These are phyloP conservation scores for Hanseniaspora clermontiae DNA, from an alignment of 805 yeast species.

Conservation along the genomic window DNA sequence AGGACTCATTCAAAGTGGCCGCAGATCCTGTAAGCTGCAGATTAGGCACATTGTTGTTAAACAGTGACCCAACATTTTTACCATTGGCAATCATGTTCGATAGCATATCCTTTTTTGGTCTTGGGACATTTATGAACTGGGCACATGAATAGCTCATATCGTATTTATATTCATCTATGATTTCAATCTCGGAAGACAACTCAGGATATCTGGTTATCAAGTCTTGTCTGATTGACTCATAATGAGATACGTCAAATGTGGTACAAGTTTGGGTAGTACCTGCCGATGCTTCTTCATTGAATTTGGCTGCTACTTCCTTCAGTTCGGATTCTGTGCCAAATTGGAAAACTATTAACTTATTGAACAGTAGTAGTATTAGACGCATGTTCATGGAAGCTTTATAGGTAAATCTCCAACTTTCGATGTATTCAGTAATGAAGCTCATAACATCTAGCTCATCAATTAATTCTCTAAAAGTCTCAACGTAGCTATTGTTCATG, in stretches of 20 bases:
- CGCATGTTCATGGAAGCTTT: conserved; percentile 38
- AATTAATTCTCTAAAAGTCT: conserved; percentile 17
- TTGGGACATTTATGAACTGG: conserved; percentile 46
- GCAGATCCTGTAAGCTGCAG: conserved; percentile 62
- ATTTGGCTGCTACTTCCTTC: conserved; percentile 27
- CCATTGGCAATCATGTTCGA: conserved; percentile 19
- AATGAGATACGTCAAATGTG: conserved; percentile 46
- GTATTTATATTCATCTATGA: conserved; percentile 36
- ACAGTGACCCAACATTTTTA: conserved; percentile 2
- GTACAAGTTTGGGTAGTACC: conserved; percentile 16
- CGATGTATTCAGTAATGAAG: conserved; percentile 39
- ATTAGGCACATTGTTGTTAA: conserved; percentile 30
- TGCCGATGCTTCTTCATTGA: conserved; percentile 36
- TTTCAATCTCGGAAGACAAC: conserved; percentile 27
- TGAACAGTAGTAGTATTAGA: conserved; percentile 40
- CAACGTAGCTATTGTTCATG: not conserved
- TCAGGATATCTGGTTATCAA: conserved; percentile 64
- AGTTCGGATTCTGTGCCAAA: conserved; percentile 40
- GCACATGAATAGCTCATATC: conserved; percentile 44
- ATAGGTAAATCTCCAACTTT: conserved; percentile 53
- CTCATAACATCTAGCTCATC: conserved; percentile 32
- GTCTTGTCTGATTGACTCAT: conserved; percentile 66
- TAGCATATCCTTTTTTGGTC: conserved; percentile 31
- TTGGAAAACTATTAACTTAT: conserved; percentile 43
- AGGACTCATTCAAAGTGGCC: conserved; percentile 64